Evolutionary conservation across 2,329 filamentous ascomycete genomes (phyloP), one percentile per base, ranked within the genome.

Genomic region (Cladophialophora exuberans): DNA sequence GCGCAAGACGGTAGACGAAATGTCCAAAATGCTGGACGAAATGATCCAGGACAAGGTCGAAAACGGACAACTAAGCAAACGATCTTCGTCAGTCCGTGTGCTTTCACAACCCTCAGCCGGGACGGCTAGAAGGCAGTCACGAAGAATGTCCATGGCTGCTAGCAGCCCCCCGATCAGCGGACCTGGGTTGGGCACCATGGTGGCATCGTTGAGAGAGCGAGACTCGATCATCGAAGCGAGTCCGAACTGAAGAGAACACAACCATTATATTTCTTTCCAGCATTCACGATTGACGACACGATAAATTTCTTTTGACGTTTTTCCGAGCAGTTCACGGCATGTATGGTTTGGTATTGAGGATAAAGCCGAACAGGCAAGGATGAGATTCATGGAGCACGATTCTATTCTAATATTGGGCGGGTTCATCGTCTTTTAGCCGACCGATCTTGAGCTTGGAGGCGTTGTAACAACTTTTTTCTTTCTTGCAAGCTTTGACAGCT

Each of bases 11-110:
- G 88, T 94, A 28, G 91, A 96, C 64, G 92, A 96, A 72, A 92
- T 97, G 85, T 96, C 89, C 63, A 84, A 86, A 65, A 91, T 97
- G 76, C 81, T 97, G 22, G 93, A 97, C 66, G 90, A 96, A 73
- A 97, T 97, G 93, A 94, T 97, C 56, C 88, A 92, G 67, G 89
- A 93, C 67, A 85, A 88, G 54, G 88, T 95, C 49, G 89, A 94
- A 64, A 84, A 79, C 48, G 89, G 88, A 18, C 84, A 89, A 51
- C 74, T 90, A 18, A 78, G 89, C 25, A 84, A 88, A 65, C 75
- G 75, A 47, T 79, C 86, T 57, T 88, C 86, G 35, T 90, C 85
- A 66, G 81, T 90, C 46, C 82, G 84, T 44, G 69, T 88, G 30
- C 52, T 61, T 31, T 36, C 60, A 23, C 52, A 56, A 15, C 30